Evolutionary conservation across 345 rosid species (phyloP).

Genomic region (Eucalyptus erythrocorys): DNA sequence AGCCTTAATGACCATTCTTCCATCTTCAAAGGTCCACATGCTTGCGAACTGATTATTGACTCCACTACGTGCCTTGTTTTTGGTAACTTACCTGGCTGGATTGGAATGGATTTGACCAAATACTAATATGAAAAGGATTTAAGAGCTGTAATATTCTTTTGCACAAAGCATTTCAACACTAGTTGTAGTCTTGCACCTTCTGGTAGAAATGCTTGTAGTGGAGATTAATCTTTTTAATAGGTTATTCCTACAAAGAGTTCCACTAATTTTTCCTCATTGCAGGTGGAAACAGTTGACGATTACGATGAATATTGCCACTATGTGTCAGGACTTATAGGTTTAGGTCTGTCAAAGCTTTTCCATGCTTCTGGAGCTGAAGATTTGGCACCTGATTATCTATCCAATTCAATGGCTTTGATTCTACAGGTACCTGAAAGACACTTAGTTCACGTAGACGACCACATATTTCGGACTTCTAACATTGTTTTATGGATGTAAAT

Average conservation of each 20-base stretch:
- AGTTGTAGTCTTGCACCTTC: neutral
- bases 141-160: neutral
- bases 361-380: slow-evolving; percentile 74
- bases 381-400: slow-evolving; percentile 54
- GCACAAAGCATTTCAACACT: neutral
- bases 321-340: slow-evolving; percentile 94
- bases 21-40: neutral
- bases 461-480: neutral
- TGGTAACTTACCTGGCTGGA: neutral
- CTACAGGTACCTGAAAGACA: slow-evolving; percentile 59
- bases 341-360: slow-evolving; percentile 94
- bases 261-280: neutral
- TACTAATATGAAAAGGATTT: neutral
- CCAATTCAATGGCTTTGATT: slow-evolving; percentile 95
- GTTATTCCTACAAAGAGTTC: neutral
- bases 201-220: neutral
- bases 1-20: neutral
- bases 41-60: neutral
- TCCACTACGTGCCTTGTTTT: neutral
- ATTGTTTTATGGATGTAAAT: slow-evolving; percentile 1
- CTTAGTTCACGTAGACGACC: neutral
- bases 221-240: neutral
- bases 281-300: slow-evolving; percentile 89
- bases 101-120: neutral
- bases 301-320: slow-evolving; percentile 97